Percentiles rank a stretch among this genome's conserved stretches.
phyloP scores from a whole-genome alignment of 179 eudicot genomes.

The Pouteria campechiana region DNA sequence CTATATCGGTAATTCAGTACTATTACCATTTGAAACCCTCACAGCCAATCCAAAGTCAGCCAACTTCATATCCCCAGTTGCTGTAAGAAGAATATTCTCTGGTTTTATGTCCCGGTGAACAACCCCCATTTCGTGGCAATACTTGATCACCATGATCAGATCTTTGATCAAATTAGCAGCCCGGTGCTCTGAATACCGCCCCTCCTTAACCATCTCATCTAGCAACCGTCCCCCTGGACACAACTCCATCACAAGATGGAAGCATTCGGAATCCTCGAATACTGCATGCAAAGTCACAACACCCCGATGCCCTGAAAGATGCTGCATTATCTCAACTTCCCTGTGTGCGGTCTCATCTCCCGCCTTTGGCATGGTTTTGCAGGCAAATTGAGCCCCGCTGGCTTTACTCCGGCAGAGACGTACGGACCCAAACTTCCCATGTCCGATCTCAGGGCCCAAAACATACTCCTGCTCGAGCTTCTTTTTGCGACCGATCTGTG shows the following conservation, averaged over 20 bases:
- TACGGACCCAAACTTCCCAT: conserved; percentile 89
- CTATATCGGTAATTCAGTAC: not conserved
- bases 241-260: conserved; percentile 90
- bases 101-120: conserved; percentile 95
- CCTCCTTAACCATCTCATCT: conserved; percentile 75
- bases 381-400: conserved; percentile 68
- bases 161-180: conserved; percentile 81
- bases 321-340: conserved; percentile 98
- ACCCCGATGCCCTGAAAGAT: conserved; percentile 78
- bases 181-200: conserved; percentile 52
- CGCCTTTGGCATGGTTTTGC: conserved; percentile 65
- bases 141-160: conserved; percentile 66
- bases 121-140: conserved; percentile 98
- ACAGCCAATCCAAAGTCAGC: conserved; percentile 93
- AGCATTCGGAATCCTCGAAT: conserved; percentile 69
- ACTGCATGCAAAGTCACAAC: conserved; percentile 78
- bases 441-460: conserved; percentile 50
- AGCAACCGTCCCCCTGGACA: conserved; percentile 86
- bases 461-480: conserved; percentile 75
- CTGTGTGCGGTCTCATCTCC: conserved; percentile 91
- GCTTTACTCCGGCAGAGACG: conserved; percentile 59
- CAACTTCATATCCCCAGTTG: conserved; percentile 70
- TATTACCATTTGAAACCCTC: conserved; percentile 67
- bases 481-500: conserved; percentile 81
- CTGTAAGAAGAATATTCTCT: conserved; percentile 80